A percentile compares a stretch with the other conserved stretches of the same genome.
These are phyloP conservation scores for Quercus phellos DNA, from an alignment of 331 rosid species.

Conservation along the genomic window DNA sequence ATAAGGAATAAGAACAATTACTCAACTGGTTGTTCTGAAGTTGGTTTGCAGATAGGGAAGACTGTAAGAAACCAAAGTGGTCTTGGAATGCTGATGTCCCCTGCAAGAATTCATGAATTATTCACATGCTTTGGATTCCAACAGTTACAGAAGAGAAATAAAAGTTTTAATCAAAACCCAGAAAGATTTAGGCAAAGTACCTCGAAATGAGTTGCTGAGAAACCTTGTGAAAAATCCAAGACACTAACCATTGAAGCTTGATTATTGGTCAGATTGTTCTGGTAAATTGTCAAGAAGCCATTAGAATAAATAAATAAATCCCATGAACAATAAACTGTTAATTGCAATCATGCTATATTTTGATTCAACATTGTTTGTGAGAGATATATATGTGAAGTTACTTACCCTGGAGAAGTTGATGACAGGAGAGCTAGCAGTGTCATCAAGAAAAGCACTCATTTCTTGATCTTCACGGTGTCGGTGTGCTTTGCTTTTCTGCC, in stretches of 20 bases:
- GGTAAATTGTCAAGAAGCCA: slow-evolving; percentile 15
- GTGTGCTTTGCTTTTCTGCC: slow-evolving; percentile 37
- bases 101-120: slow-evolving; percentile 35
- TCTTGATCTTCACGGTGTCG: slow-evolving; percentile 25
- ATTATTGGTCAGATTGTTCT: slow-evolving; percentile 42
- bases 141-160: neutral
- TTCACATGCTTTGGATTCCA: neutral
- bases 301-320: neutral
- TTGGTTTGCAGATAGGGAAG: slow-evolving; percentile 52
- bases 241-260: slow-evolving; percentile 42
- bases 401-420: slow-evolving; percentile 59
- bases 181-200: slow-evolving; percentile 24
- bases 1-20: neutral
- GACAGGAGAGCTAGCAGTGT: slow-evolving; percentile 85
- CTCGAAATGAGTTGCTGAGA: slow-evolving; percentile 63
- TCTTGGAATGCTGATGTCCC: slow-evolving; percentile 59
- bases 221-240: slow-evolving; percentile 69
- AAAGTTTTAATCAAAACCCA: neutral
- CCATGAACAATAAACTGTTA: neutral
- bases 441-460: slow-evolving; percentile 57
- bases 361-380: neutral
- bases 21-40: slow-evolving; percentile 61
- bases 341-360: neutral
- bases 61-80: slow-evolving; percentile 41
- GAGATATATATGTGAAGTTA: too few relatives aligned